Percentiles rank a stretch among this genome's conserved stretches.
Conservation (phyloP, 1,139 yeast species). For the Hyphopichia pseudoburtonii region DNA sequence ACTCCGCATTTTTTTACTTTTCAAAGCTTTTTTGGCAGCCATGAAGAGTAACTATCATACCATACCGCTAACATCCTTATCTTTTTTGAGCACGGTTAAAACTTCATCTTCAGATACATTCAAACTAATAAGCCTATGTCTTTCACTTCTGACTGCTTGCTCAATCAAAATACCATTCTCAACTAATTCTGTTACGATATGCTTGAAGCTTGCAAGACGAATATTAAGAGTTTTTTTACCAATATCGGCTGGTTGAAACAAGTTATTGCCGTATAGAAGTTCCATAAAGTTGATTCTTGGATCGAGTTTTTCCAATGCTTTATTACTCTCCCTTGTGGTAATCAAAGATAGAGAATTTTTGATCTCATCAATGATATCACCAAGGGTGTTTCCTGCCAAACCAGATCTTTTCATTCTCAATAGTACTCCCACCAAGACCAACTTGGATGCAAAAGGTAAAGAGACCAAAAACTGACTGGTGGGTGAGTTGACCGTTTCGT, state of each 20-base stretch:
- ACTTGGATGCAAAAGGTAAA: conserved; percentile 68
- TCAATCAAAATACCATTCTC: conserved; percentile 76
- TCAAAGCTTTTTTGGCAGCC: not conserved
- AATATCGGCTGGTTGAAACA: not conserved
- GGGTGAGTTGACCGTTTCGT: conserved; percentile 79
- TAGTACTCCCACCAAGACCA: conserved; percentile 67
- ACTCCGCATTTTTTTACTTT: too few species aligned
- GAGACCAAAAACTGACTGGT: conserved; percentile 55
- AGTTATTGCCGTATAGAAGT: conserved; percentile 29
- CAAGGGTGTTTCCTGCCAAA: conserved; percentile 66
- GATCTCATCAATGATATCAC: conserved; percentile 79
- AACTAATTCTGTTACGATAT: conserved; percentile 61
- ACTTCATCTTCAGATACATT: conserved; percentile 74
- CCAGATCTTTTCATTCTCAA: conserved; percentile 69
- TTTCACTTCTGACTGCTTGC: conserved; percentile 67
- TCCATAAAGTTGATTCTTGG: conserved; percentile 18
- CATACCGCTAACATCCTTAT: conserved; percentile 28
- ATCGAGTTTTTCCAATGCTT: conserved; percentile 15
- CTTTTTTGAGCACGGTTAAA: conserved; percentile 56
- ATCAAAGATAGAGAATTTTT: conserved; percentile 36
- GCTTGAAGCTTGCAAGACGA: conserved; percentile 47
- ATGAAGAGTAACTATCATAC: not conserved
- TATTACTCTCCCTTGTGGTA: conserved; percentile 20
- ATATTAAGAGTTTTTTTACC: conserved; percentile 20
- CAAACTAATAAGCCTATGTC: conserved; percentile 62